A percentile compares a stretch with the other conserved stretches of the same genome.
These are phyloP conservation scores for Cercophora samala DNA, from an alignment of 495 filamentous ascomycete genomes.

Conservation along the genomic window DNA sequence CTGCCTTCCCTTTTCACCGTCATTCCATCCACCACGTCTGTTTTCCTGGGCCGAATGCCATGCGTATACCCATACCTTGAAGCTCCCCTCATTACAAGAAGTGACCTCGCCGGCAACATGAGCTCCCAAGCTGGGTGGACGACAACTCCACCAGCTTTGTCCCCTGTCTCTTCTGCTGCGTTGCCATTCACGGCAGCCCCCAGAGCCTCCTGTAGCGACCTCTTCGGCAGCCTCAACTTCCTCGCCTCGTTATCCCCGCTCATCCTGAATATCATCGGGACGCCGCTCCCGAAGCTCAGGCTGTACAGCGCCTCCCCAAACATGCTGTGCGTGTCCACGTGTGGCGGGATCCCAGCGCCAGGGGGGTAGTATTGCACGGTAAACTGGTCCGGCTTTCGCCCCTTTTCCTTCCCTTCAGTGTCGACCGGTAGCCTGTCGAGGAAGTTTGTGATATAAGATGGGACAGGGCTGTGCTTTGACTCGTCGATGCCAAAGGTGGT, in stretches of 20 bases:
- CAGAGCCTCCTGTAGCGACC: constrained; percentile 17
- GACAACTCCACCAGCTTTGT: background rate
- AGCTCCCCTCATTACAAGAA: constrained; percentile 32
- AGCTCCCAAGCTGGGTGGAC: constrained; percentile 25
- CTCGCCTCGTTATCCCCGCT: constrained; percentile 32
- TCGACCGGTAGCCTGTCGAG: constrained; percentile 30
- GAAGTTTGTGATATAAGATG: constrained; percentile 26
- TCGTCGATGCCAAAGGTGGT: constrained; percentile 33
- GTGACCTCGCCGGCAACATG: constrained; percentile 27
- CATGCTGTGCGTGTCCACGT: constrained; percentile 37
- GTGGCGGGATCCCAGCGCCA: constrained; percentile 35
- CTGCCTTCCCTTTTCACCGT: constrained; percentile 25
- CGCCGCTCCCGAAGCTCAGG: constrained; percentile 30
- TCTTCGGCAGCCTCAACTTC: constrained; percentile 33
- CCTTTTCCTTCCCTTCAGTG: background rate
- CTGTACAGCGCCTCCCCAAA: constrained; percentile 35
- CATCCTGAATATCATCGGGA: constrained; percentile 31
- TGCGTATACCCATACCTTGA: constrained; percentile 34
- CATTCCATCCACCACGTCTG: constrained; percentile 27
- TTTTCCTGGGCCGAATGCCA: constrained; percentile 31
- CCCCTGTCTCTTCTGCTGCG: background rate
- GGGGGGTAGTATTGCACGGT: constrained; percentile 37
- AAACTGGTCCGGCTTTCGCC: constrained; percentile 32
- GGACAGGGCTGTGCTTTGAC: constrained; percentile 26
- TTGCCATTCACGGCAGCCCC: background rate